A percentile compares a stretch with the other conserved stretches of the same genome.
These are phyloP conservation scores for Sugiyamaella paludigena DNA, from an alignment of 1,139 yeast species.

Conservation along the genomic window DNA sequence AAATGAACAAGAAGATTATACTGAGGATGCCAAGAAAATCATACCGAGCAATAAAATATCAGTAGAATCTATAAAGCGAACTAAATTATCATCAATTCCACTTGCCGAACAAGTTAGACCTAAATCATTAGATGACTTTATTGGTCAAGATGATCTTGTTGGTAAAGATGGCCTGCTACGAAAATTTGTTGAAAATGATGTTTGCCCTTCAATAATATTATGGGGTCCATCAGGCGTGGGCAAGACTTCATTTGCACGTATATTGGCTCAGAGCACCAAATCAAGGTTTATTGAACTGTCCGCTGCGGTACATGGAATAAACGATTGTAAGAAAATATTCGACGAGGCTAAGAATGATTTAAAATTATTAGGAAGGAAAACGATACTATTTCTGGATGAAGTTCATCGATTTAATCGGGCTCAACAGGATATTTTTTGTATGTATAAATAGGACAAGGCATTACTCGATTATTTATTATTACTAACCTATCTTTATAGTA, in stretches of 20 bases:
- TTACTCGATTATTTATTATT: not conserved
- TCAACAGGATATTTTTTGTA: conserved; percentile 80
- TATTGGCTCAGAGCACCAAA: conserved; percentile 54
- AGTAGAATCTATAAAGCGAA: not conserved
- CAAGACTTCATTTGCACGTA: conserved; percentile 73
- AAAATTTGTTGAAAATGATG: conserved; percentile 59
- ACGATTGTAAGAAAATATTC: conserved; percentile 69
- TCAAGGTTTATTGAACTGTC: conserved; percentile 76
- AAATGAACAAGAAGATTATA: not conserved
- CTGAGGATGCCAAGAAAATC: not conserved
- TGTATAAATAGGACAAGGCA: conserved; percentile 42
- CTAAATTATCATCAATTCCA: conserved; percentile 43
- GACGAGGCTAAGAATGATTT: conserved; percentile 69
- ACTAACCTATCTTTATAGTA: conserved; percentile 19
- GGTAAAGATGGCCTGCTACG: conserved; percentile 71
- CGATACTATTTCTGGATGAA: conserved; percentile 86
- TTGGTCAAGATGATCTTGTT: conserved; percentile 82
- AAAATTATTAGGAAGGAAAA: conserved; percentile 61
- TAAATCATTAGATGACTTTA: conserved; percentile 63
- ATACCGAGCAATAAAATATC: not conserved
- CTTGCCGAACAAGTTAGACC: conserved; percentile 88
- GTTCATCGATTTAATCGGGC: conserved; percentile 87
- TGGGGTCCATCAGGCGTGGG: conserved; percentile 99
- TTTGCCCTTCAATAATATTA: conserved; percentile 72
- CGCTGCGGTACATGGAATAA: conserved; percentile 75